phyloP scores from a whole-genome alignment of 2,329 filamentous ascomycete genomes.

The Xenoacremonium recifei region DNA sequence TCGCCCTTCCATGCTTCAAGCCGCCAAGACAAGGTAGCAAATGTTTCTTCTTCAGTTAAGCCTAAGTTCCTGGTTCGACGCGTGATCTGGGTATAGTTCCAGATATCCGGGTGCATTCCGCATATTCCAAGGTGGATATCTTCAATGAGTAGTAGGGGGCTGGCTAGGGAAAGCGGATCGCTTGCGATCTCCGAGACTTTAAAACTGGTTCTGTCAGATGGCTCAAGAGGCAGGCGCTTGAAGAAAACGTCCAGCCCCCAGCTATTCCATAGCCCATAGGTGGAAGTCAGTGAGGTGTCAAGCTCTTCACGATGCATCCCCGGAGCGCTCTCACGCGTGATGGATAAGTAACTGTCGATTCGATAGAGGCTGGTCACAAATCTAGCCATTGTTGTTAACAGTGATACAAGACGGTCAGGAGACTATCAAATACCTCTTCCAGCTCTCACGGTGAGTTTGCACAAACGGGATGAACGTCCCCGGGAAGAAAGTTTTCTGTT shows the following conservation, averaged over 20 bases:
- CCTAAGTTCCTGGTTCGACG: constrained; percentile 18
- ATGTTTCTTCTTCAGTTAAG: constrained; percentile 4
- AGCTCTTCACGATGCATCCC: constrained; percentile 36
- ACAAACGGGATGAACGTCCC: constrained; percentile 38
- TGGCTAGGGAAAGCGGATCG: constrained; percentile 24
- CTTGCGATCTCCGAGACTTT: constrained; percentile 30
- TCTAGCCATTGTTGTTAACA: constrained; percentile 20
- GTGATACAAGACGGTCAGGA: background rate
- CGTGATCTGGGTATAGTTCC: constrained; percentile 27
- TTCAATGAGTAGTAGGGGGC: constrained; percentile 28
- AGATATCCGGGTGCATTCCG: constrained; percentile 29
- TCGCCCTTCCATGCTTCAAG: constrained; percentile 26
- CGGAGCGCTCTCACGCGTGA: constrained; percentile 29
- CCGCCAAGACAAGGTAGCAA: constrained; percentile 21
- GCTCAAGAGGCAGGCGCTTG: constrained; percentile 30
- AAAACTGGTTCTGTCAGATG: constrained; percentile 27
- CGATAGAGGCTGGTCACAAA: constrained; percentile 35
- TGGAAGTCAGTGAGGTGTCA: constrained; percentile 31
- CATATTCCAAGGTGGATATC: constrained; percentile 34
- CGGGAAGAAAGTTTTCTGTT: constrained; percentile 33
- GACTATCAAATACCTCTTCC: constrained; percentile 30
- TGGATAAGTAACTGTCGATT: constrained; percentile 37
- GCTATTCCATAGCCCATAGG: constrained; percentile 36
- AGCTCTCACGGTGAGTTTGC: constrained; percentile 28
- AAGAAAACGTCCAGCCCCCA: constrained; percentile 37